Base-by-base conservation (phyloP, 2,329 filamentous ascomycete genomes). In the Aureobasidium pullulans region DNA sequence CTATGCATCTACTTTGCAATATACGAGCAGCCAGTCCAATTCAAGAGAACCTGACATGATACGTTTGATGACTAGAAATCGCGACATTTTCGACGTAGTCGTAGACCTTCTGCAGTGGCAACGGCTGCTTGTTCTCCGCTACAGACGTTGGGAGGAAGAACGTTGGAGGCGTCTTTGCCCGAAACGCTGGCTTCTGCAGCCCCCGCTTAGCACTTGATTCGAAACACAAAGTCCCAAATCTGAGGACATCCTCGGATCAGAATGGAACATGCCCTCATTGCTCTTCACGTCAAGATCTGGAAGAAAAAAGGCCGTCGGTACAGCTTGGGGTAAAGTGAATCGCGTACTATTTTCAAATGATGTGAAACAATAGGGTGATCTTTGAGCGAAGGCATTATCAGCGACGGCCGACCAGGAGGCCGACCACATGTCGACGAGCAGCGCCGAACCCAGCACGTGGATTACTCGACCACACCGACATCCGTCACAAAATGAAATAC, bases 81-180 rank as follows among this genome's bases (percentile, higher is more conserved):
- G 23, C 23, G 23, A 23, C 23, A 23, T 23, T 23, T 23, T 23
- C 23, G 23, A 19, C 13, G 28, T 32, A 19, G 13, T 9, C 19
- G 13, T 4, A 19, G 8, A 11, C 9, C 15, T 10, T n/a, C 15
- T 39, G n/a, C 16, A 4, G 2, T 15, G 13, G 7, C 16, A 42
- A 15, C 40, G 9, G 29, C 28, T 19, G 9, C 15, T 28, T 11
- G 29, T 56, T 44, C 52, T 44, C 19, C 52, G 52, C 23, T 56
- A 29, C 44, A 32, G 16, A 43, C 52, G 52, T 56, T 56, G 29
- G 15, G 16, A n/a, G 23, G 39, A 40, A 43, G 42, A 46, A 36
- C 40, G 52, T 57, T 57, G 40, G 29, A 44, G 52, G 52, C 52
- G 52, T 57, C 52, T 43, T 42, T 28, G 42, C 42, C 40, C 32